These are phyloP conservation scores for Pyrenopolyporus hunteri DNA, from an alignment of 495 filamentous ascomycete species.

Conservation along the genomic window DNA sequence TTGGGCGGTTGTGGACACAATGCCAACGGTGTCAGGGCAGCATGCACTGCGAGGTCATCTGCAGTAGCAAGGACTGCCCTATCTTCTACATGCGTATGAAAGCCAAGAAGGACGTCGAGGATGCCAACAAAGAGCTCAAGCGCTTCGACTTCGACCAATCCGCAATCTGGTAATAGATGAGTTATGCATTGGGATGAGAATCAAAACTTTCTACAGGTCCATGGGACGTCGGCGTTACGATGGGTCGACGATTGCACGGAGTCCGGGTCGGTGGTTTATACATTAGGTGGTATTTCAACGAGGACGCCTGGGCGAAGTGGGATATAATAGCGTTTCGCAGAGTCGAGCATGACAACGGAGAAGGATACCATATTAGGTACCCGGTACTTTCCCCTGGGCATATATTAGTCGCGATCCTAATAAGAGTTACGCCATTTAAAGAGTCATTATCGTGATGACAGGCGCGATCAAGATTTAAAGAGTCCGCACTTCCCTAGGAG, in stretches of 20 bases:
- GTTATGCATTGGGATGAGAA: slow-evolving; percentile 2
- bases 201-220: background rate
- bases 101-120: slow-evolving; percentile 97
- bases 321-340: background rate
- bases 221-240: slow-evolving; percentile 17
- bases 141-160: slow-evolving; percentile 85
- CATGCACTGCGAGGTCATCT: slow-evolving; percentile 98
- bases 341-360: background rate
- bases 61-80: slow-evolving; percentile 91
- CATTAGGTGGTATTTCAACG: slow-evolving; percentile 2
- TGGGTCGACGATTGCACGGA: slow-evolving; percentile 18
- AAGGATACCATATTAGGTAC: slow-evolving; percentile 23
- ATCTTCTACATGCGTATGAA: slow-evolving; percentile 99
- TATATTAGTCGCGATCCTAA: background rate
- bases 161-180: slow-evolving; percentile 50
- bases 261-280: slow-evolving; percentile 16
- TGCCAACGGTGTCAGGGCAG: slow-evolving; percentile 98
- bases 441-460: no score
- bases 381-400: background rate
- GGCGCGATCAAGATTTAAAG: no score
- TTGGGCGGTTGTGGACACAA: slow-evolving; percentile 95
- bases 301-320: background rate
- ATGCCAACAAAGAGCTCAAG: slow-evolving; percentile 86
- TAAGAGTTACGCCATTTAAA: background rate
- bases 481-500: no score